Percentiles rank a stretch among this genome's conserved stretches.
These are phyloP conservation scores for Jamesozyma hellenica DNA, from an alignment of 805 yeast genomes.

Conservation along the genomic window DNA sequence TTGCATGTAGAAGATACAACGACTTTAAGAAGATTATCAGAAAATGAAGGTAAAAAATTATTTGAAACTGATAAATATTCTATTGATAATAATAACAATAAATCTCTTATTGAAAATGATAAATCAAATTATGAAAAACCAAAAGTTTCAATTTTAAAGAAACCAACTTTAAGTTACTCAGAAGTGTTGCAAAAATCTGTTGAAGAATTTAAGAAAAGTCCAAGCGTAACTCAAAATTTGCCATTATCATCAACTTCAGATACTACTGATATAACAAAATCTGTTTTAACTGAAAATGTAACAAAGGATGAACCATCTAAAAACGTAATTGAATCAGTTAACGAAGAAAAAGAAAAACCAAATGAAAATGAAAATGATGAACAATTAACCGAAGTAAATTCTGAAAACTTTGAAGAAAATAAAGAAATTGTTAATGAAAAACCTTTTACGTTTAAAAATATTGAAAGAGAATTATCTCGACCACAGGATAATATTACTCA, in stretches of 20 bases:
- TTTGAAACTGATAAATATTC: too few species aligned
- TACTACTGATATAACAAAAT: too few species aligned
- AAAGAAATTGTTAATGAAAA: not conserved
- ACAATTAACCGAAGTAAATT: constrained; percentile 56
- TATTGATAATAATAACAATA: not conserved
- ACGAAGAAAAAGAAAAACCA: not conserved
- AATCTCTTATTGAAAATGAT: not conserved
- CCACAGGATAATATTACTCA: not conserved
- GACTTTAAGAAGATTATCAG: constrained; percentile 20
- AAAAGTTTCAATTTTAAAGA: constrained; percentile 15
- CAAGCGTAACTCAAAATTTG: not conserved
- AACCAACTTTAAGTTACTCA: constrained; percentile 19
- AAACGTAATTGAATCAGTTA: constrained; percentile 63
- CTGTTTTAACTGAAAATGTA: not conserved
- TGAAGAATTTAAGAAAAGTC: constrained; percentile 14
- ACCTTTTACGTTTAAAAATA: constrained; percentile 12
- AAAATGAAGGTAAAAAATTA: constrained; percentile 1
- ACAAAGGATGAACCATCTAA: constrained; percentile 26
- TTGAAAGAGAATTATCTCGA: constrained; percentile 3
- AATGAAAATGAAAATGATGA: constrained; percentile 70
- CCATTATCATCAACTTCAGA: not conserved
- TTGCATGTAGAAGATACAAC: constrained; percentile 39
- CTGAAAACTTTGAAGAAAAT: not conserved
- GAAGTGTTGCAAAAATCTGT: constrained; percentile 20
- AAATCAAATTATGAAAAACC: constrained; percentile 4